A percentile compares a stretch with the other conserved stretches of the same genome.
Evolutionary conservation across 305 asterid genomes (phyloP).

Genomic region (Fraxinus paxiana): DNA sequence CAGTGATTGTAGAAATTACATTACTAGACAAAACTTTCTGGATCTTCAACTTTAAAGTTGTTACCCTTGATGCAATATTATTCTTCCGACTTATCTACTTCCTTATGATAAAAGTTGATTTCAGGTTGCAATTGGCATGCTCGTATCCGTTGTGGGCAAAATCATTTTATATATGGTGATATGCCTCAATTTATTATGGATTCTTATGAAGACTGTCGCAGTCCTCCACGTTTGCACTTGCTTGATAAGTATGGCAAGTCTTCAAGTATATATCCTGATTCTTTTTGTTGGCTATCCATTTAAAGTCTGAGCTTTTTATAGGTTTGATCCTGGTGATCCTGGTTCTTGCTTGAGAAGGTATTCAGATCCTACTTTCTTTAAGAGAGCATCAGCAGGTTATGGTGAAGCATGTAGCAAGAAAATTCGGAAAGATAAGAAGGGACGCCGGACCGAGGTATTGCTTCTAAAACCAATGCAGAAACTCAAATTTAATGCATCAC

Average conservation of each 20-base stretch:
- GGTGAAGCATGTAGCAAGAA: slow-evolving; percentile 51
- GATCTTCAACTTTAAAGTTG: slow-evolving; percentile 15
- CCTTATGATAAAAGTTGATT: slow-evolving; percentile 34
- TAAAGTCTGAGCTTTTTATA: slow-evolving; percentile 29
- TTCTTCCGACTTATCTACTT: slow-evolving; percentile 19
- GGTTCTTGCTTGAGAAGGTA: slow-evolving; percentile 96
- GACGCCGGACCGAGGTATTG: slow-evolving; percentile 70
- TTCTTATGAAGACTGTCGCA: slow-evolving; percentile 69
- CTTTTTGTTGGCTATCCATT: slow-evolving; percentile 18
- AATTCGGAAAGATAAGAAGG: slow-evolving; percentile 52
- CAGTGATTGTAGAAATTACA: slow-evolving; percentile 17
- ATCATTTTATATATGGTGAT: slow-evolving; percentile 71
- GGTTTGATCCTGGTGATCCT: slow-evolving; percentile 86
- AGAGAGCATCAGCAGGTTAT: slow-evolving; percentile 60
- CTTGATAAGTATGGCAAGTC: slow-evolving; percentile 69
- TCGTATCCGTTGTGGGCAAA: slow-evolving; percentile 48
- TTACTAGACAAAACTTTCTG: slow-evolving; percentile 6
- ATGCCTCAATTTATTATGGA: slow-evolving; percentile 81
- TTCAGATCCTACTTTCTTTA: slow-evolving; percentile 89
- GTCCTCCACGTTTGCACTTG: slow-evolving; percentile 68
- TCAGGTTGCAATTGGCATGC: slow-evolving; percentile 86
- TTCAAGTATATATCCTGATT: slow-evolving; percentile 9
- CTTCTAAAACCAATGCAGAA: slow-evolving; percentile 4
- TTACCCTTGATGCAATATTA: slow-evolving; percentile 4
- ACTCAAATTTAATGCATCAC: neutral